These are phyloP conservation scores for Beverwykella pulmonaria DNA, from an alignment of 495 filamentous ascomycete genomes.

Conservation along the genomic window DNA sequence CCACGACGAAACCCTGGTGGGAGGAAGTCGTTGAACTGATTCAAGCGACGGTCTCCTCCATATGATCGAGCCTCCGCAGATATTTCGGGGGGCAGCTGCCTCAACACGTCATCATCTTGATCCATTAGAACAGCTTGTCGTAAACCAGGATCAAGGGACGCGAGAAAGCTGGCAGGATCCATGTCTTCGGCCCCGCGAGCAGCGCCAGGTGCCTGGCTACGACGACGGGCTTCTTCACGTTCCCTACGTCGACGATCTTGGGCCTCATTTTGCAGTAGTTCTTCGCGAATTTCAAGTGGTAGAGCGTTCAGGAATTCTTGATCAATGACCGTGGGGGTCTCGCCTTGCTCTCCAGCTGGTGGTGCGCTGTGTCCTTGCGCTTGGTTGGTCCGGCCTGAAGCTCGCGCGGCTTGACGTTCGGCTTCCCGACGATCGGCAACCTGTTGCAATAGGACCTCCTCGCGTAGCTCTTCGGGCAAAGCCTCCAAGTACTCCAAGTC, in stretches of 20 bases:
- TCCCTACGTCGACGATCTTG: conserved; percentile 87
- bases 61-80: conserved; percentile 81
- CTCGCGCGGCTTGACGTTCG: neutral
- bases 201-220: conserved; percentile 54
- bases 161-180: conserved; percentile 89
- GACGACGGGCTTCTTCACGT: conserved; percentile 70
- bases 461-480: conserved; percentile 88
- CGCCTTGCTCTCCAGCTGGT: conserved; percentile 52
- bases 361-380: neutral
- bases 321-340: conserved; percentile 84
- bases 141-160: conserved; percentile 82
- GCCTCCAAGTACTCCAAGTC: conserved; percentile 92
- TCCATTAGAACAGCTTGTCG: conserved; percentile 86
- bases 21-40: conserved; percentile 61
- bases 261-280: conserved; percentile 86
- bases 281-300: conserved; percentile 83
- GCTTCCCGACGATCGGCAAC: conserved; percentile 69
- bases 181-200: conserved; percentile 74
- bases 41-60: conserved; percentile 60
- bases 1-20: conserved; percentile 47
- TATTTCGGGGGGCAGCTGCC: conserved; percentile 80
- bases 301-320: conserved; percentile 93
- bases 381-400: neutral
- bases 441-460: conserved; percentile 91
- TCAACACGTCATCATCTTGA: conserved; percentile 84